Conservation (phyloP, 2,329 filamentous ascomycete species). For the Fusarium cyanostomum region DNA sequence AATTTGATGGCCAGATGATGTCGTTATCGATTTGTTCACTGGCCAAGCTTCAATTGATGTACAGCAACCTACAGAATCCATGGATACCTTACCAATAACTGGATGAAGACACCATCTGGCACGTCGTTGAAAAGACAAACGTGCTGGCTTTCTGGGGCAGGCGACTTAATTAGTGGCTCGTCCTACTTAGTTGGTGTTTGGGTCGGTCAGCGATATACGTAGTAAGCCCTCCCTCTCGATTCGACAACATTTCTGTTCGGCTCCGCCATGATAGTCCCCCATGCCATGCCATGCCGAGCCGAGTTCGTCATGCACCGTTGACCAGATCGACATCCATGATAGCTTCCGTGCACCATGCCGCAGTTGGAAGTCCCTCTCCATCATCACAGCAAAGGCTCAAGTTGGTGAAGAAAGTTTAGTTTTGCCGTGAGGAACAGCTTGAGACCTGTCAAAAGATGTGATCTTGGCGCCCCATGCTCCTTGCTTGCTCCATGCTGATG, state of each 20-base stretch:
- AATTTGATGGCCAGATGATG: neutral
- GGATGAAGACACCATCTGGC: slow-evolving; percentile 2
- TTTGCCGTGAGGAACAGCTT: slow-evolving; percentile 4
- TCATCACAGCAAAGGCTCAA: neutral
- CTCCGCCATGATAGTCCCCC: slow-evolving; percentile 13
- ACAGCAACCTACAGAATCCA: slow-evolving; percentile 9
- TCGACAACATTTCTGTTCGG: slow-evolving; percentile 16
- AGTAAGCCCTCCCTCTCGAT: slow-evolving; percentile 7
- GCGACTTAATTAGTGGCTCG: neutral
- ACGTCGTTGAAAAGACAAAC: slow-evolving; percentile 9
- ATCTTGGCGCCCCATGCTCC: slow-evolving; percentile 31
- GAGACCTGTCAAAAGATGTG: slow-evolving; percentile 18
- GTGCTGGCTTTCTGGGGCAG: slow-evolving; percentile 6
- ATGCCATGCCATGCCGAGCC: slow-evolving; percentile 14
- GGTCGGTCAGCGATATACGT: slow-evolving; percentile 17
- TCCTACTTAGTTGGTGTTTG: neutral
- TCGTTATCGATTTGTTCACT: neutral
- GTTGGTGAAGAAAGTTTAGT: neutral
- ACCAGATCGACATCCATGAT: slow-evolving; percentile 22
- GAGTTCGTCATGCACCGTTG: slow-evolving; percentile 19
- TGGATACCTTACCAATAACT: neutral
- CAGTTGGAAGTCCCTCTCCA: slow-evolving; percentile 1
- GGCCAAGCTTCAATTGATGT: slow-evolving; percentile 8
- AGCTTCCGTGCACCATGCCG: slow-evolving; percentile 8
- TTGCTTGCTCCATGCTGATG: slow-evolving; percentile 23